Conservation (phyloP, 371 early-diverging fungal species). For the Mortierella sp. region DNA sequence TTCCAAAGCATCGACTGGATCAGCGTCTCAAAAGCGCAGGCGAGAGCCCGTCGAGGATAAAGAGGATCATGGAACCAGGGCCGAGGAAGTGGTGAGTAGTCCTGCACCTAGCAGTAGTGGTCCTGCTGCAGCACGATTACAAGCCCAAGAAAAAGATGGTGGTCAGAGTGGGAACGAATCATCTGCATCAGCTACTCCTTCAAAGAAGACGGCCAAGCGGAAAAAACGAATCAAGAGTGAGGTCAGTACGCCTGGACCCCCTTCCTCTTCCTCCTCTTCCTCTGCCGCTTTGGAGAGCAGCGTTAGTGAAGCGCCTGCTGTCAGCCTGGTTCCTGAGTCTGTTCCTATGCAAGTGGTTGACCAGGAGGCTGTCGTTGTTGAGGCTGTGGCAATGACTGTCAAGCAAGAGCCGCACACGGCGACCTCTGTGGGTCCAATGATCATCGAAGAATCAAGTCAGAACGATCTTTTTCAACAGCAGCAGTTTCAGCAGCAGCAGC, state of each 20-base stretch:
- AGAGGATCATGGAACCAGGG: slow-evolving; percentile 25
- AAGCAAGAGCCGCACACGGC: no score
- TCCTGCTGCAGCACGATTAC: background rate
- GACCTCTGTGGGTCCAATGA: no score
- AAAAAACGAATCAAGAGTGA: slow-evolving; percentile 40
- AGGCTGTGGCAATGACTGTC: background rate
- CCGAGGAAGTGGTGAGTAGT: slow-evolving; percentile 1
- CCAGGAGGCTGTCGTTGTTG: background rate
- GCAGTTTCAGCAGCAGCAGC: slow-evolving; percentile 8
- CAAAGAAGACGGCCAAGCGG: slow-evolving; percentile 25
- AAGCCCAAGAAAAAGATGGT: background rate
- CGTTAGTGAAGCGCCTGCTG: no score
- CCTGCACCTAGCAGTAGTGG: background rate
- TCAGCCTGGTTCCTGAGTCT: background rate
- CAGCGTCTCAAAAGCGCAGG: slow-evolving; percentile 42
- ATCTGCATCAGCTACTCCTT: background rate
- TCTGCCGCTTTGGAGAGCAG: no score
- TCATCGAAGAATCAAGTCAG: no score
- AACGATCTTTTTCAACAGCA: background rate
- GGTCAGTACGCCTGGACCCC: background rate
- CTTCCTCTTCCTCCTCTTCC: background rate
- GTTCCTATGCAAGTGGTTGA: background rate
- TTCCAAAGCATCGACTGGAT: background rate
- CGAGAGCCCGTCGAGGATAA: slow-evolving; percentile 37
- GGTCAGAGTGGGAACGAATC: background rate